These are phyloP conservation scores for Capronia americana DNA, from an alignment of 2,329 filamentous ascomycete genomes.

Conservation along the genomic window DNA sequence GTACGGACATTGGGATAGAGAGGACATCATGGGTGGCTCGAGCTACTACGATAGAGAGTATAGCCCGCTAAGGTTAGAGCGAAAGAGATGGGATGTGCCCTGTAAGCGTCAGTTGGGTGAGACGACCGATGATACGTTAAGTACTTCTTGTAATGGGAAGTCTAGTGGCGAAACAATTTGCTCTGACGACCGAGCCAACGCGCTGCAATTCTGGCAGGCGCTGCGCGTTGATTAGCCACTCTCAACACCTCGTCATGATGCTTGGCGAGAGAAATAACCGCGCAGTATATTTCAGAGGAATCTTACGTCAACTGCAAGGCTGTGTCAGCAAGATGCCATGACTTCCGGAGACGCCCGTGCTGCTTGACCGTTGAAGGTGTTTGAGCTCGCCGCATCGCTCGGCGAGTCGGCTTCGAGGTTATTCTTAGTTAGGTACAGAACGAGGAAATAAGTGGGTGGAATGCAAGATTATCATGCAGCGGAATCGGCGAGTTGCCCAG, in stretches of 20 bases:
- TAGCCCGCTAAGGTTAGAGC: neutral
- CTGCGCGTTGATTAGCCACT: neutral
- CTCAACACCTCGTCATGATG: neutral
- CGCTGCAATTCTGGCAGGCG: no score
- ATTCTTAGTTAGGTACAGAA: neutral
- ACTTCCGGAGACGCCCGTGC: neutral
- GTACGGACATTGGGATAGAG: neutral
- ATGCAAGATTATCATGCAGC: neutral
- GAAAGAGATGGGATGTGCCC: neutral
- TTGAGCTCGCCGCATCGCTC: neutral
- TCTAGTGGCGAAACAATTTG: neutral
- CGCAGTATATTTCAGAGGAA: neutral
- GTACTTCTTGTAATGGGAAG: neutral
- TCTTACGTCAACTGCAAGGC: slow-evolving; percentile 7
- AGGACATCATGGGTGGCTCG: neutral
- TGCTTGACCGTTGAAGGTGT: neutral
- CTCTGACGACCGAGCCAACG: no score
- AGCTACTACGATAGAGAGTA: neutral
- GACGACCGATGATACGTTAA: no score
- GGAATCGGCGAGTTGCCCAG: no score
- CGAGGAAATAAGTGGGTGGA: neutral
- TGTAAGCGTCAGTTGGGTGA: neutral
- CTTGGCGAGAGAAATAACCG: no score
- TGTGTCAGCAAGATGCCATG: neutral
- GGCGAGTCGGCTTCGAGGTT: neutral